A percentile compares a stretch with the other conserved stretches of the same genome.
Conservation (phyloP, 768 basidiomycete genomes). For the Leccinum arenicola region DNA sequence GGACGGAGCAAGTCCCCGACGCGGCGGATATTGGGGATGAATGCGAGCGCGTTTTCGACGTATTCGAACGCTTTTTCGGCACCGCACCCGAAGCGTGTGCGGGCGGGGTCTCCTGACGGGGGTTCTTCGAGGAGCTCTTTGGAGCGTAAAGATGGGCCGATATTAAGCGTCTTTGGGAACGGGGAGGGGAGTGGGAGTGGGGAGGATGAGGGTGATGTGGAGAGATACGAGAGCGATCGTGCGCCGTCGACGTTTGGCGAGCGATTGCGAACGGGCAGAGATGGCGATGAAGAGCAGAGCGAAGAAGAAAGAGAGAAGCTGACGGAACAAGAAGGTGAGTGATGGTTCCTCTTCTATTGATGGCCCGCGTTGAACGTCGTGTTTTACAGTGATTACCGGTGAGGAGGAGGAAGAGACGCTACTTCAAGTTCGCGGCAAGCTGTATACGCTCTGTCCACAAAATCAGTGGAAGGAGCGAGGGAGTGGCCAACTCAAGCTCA, state of each 20-base stretch:
- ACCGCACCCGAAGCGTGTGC: conserved; percentile 53
- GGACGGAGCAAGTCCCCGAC: conserved; percentile 55
- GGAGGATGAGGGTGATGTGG: conserved; percentile 44
- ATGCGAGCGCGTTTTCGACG: conserved; percentile 55
- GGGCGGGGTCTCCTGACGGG: conserved; percentile 48
- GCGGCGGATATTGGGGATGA: conserved; percentile 40
- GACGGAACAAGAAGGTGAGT: conserved; percentile 68
- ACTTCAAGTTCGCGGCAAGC: conserved; percentile 74
- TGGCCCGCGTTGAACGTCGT: neutral
- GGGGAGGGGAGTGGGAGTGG: conserved; percentile 36
- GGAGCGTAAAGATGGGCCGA: conserved; percentile 35
- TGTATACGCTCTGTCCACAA: conserved; percentile 56
- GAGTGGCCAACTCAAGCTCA: conserved; percentile 66
- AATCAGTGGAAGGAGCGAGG: conserved; percentile 78
- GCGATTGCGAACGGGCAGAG: conserved; percentile 59
- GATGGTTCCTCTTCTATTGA: neutral
- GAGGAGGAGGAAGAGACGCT: conserved; percentile 82
- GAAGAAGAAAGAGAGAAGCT: conserved; percentile 44
- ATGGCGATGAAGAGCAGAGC: conserved; percentile 51
- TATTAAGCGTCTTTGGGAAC: conserved; percentile 33
- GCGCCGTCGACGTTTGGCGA: conserved; percentile 54
- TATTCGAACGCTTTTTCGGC: conserved; percentile 45
- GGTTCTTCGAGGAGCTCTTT: conserved; percentile 43
- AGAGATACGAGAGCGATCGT: conserved; percentile 31
- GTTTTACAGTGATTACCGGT: conserved; percentile 59